Percentiles rank a stretch among this genome's conserved stretches.
phyloP scores from a whole-genome alignment of 2,329 filamentous ascomycete species.

The Exophiala dermatitidis region DNA sequence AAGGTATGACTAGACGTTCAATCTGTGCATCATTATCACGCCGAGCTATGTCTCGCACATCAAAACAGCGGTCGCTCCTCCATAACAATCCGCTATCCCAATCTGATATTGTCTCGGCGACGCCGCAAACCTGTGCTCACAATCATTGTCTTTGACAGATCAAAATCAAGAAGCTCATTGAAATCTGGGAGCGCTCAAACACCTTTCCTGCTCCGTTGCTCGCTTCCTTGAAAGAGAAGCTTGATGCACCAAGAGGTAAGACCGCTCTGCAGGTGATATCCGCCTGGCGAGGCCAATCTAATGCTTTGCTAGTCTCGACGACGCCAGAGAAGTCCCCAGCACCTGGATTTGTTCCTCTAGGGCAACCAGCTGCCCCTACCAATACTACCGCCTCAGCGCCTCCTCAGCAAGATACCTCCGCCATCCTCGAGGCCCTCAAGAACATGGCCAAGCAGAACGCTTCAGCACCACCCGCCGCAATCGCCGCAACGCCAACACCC shows the following conservation, averaged over 20 bases:
- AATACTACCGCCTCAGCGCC: conserved; percentile 25
- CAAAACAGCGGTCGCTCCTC: background rate
- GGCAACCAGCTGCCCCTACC: conserved; percentile 29
- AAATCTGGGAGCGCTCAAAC: conserved; percentile 94
- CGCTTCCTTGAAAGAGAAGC: conserved; percentile 71
- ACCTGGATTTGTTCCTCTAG: conserved; percentile 38
- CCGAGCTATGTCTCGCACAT: background rate
- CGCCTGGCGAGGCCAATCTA: conserved; percentile 2
- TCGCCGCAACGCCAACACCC: conserved; percentile 30
- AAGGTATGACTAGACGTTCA: conserved; percentile 62
- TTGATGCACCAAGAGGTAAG: conserved; percentile 63
- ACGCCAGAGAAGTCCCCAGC: conserved; percentile 56
- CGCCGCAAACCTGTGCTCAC: conserved; percentile 39
- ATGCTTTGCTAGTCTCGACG: conserved; percentile 37
- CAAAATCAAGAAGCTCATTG: conserved; percentile 89
- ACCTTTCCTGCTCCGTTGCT: conserved; percentile 82
- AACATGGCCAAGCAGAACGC: conserved; percentile 73
- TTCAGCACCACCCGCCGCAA: conserved; percentile 43
- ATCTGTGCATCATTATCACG: conserved; percentile 1
- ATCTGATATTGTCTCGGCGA: background rate
- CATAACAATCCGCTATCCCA: background rate
- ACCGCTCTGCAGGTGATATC: conserved; percentile 17
- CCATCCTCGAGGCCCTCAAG: conserved; percentile 70
- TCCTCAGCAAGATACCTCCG: conserved; percentile 49
- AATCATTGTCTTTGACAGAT: conserved; percentile 59